These are phyloP conservation scores for Exophiala sideris DNA, from an alignment of 2,329 filamentous ascomycete species.

Conservation along the genomic window DNA sequence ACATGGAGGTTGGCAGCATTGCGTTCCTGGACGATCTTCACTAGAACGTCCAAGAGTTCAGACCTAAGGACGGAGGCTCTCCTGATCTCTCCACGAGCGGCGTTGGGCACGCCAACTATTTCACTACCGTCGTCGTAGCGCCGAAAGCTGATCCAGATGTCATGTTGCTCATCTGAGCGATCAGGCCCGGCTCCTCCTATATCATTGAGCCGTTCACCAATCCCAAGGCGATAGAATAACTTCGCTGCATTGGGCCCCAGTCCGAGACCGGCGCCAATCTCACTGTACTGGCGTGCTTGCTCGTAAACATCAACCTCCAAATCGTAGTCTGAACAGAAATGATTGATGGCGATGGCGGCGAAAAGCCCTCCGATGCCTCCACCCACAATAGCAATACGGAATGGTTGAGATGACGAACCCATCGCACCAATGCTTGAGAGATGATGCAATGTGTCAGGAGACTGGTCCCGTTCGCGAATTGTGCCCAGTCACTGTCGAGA, in stretches of 20 bases:
- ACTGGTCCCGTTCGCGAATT: no score
- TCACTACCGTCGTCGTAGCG: slow-evolving; percentile 36
- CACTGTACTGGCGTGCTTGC: slow-evolving; percentile 23
- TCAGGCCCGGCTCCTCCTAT: slow-evolving; percentile 29
- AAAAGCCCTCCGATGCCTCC: slow-evolving; percentile 42
- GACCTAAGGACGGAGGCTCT: slow-evolving; percentile 30
- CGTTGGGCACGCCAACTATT: slow-evolving; percentile 31
- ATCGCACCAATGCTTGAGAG: no score
- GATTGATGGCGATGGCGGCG: slow-evolving; percentile 36
- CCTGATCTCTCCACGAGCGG: slow-evolving; percentile 24
- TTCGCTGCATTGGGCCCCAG: slow-evolving; percentile 23
- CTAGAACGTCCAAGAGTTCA: slow-evolving; percentile 41
- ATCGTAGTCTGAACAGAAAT: slow-evolving; percentile 27
- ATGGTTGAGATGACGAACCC: not conserved
- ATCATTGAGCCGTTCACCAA: slow-evolving; percentile 31
- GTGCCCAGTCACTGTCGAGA: no score
- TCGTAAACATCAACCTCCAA: slow-evolving; percentile 31
- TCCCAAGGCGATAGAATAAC: slow-evolving; percentile 29
- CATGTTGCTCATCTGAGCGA: slow-evolving; percentile 19
- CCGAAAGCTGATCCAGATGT: slow-evolving; percentile 36
- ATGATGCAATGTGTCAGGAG: no score
- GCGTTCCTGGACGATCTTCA: slow-evolving; percentile 40
- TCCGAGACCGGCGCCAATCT: slow-evolving; percentile 25
- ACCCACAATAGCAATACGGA: slow-evolving; percentile 38
- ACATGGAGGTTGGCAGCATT: slow-evolving; percentile 27